phyloP scores from a whole-genome alignment of 2,329 filamentous ascomycete species.

The Ophiostoma sp. region DNA sequence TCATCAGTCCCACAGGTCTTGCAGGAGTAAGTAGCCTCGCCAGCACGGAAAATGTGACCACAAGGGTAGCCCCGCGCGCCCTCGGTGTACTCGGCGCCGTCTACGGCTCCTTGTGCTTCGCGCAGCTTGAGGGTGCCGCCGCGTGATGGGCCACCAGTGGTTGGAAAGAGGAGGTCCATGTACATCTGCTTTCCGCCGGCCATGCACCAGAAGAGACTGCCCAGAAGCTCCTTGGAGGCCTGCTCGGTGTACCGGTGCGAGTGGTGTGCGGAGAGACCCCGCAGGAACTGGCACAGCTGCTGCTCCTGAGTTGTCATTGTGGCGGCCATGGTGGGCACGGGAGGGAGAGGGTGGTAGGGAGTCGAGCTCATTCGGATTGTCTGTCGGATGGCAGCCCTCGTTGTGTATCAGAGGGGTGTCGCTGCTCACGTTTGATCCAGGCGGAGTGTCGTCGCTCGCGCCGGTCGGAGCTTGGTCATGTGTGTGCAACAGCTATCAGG shows the following conservation, averaged over 20 bases:
- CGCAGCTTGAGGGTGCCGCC: conserved; percentile 66
- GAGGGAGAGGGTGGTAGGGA: conserved; percentile 9
- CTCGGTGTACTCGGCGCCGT: conserved; percentile 91
- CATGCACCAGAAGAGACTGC: conserved; percentile 80
- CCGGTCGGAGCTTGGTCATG: conserved; percentile 15
- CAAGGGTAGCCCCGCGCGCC: conserved; percentile 88
- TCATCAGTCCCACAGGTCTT: conserved; percentile 92
- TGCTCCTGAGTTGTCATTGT: conserved; percentile 63
- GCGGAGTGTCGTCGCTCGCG: conserved; percentile 19
- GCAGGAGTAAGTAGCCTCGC: conserved; percentile 91
- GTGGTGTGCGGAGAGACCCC: conserved; percentile 68
- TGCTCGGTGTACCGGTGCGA: conserved; percentile 68
- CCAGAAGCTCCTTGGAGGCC: conserved; percentile 66
- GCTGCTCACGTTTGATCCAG: conserved; percentile 5
- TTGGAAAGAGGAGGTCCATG: conserved; percentile 74
- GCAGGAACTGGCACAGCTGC: conserved; percentile 77
- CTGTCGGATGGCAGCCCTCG: background rate
- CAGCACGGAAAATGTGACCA: conserved; percentile 93
- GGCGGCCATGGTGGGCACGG: conserved; percentile 19
- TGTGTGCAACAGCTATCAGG: background rate
- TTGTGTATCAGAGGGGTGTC: background rate
- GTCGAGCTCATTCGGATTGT: background rate
- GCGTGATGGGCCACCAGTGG: conserved; percentile 57
- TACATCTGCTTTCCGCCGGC: conserved; percentile 69
- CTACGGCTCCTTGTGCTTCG: conserved; percentile 83